These are phyloP conservation scores for Brasilioporus rufonigricans DNA, from an alignment of 768 basidiomycete species.

Conservation along the genomic window DNA sequence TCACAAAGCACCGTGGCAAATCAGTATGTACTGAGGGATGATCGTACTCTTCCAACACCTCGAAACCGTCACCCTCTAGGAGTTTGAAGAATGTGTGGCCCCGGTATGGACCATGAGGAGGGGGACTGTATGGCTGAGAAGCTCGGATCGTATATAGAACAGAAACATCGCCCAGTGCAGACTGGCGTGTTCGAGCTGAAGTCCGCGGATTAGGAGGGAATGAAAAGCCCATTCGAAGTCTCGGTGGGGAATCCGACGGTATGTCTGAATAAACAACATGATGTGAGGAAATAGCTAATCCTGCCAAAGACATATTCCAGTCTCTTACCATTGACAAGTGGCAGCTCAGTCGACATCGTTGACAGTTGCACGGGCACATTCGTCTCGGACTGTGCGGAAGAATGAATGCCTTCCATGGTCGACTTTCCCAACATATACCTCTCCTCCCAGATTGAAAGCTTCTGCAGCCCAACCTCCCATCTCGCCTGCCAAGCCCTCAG, in stretches of 20 bases:
- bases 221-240: background rate
- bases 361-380: background rate
- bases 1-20: background rate
- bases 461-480: conserved; percentile 39
- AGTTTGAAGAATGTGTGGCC: background rate
- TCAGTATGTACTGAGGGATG: background rate
- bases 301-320: too few species aligned
- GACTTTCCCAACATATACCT: background rate
- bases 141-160: background rate
- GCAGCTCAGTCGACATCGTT: background rate
- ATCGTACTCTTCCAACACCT: background rate
- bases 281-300: background rate
- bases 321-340: background rate
- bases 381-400: background rate
- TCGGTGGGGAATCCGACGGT: background rate
- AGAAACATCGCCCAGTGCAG: background rate
- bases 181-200: background rate
- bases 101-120: background rate
- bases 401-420: too few species aligned
- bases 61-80: background rate
- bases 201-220: background rate
- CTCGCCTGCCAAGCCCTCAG: conserved; percentile 59
- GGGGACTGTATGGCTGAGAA: background rate
- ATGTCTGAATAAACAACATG: background rate
- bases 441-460: background rate